Evolutionary conservation across 805 yeast genomes (phyloP), one percentile per base, ranked within the genome.

Genomic region (Candida namnaoensis): DNA sequence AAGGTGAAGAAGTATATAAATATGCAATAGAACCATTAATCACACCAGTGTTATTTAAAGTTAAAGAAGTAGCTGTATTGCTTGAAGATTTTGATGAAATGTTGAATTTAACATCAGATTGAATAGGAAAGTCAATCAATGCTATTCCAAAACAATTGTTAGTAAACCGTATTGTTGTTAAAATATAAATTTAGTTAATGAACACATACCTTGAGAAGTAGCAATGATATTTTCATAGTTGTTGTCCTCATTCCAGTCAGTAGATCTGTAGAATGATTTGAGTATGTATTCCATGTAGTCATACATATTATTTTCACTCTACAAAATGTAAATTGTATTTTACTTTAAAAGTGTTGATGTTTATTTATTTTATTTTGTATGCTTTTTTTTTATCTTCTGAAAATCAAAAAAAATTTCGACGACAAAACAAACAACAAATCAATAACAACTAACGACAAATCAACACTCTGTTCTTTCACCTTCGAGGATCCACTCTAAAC

Each of bases 211-310:
- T 42, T 70, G 72, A 1, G 91, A 76, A 1, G 88, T 78, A n/a
- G 82, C 80, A 3, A 82, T 75, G 19, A 91, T 70, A 50, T 81
- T 78, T 40, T 88, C 82, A 54, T 83, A 88, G 32, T 84, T 73
- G 58, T 83, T 83, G 48, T 85, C 87, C 43, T 76, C 75, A 50
- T 81, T 78, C 97, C 97, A 90, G 5, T 72, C 72, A 1, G 95
- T 80, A 24, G 82, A 59, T 34, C 68, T 61, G 58, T 82, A 76
- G 63, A 85, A 91, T 49, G 85, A 75, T 60, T 74, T 70, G 50
- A 82, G 81, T 30, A 91, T 74, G 59, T 82, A 83, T 51, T 91
- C 96, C 95, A 91, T 88, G 64, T 84, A 90, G 36, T 77, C 73
- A 46, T 80, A 67, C 96, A 88, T 88, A 36, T 33, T 14, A 19